Conservation (phyloP, 345 rosid genomes). For the Eucalyptus coolabah region DNA sequence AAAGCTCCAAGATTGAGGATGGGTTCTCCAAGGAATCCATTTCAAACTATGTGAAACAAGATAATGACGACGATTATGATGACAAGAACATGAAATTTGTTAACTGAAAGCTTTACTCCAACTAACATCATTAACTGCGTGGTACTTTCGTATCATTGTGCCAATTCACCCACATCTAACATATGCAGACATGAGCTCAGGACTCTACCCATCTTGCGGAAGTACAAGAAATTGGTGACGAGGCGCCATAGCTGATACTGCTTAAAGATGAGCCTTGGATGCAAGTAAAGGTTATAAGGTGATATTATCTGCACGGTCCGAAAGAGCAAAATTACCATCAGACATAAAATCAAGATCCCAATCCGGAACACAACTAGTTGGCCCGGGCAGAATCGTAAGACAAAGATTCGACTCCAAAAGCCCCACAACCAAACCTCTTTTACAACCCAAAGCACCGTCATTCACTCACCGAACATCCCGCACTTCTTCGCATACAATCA, state of each 20-base stretch:
- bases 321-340: background rate
- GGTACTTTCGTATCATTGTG: background rate
- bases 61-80: background rate
- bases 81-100: background rate
- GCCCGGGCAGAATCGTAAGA: background rate
- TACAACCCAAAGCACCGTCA: background rate
- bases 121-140: background rate
- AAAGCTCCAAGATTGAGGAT: background rate
- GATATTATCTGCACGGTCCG: conserved; percentile 66
- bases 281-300: conserved; percentile 71
- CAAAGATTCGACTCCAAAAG: background rate
- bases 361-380: background rate
- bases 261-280: conserved; percentile 77
- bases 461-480: background rate
- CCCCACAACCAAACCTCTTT: background rate
- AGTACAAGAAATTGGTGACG: conserved; percentile 87
- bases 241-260: conserved; percentile 98
- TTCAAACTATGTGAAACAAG: background rate
- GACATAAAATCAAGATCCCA: background rate
- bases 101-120: background rate
- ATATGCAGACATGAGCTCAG: background rate
- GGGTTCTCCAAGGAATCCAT: background rate
- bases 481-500: background rate
- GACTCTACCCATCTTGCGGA: conserved; percentile 78
- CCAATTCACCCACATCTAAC: background rate